Percentiles rank a stretch among this genome's conserved stretches.
These are phyloP conservation scores for Apiospora phragmitis DNA, from an alignment of 2,329 filamentous ascomycete genomes.

Conservation along the genomic window DNA sequence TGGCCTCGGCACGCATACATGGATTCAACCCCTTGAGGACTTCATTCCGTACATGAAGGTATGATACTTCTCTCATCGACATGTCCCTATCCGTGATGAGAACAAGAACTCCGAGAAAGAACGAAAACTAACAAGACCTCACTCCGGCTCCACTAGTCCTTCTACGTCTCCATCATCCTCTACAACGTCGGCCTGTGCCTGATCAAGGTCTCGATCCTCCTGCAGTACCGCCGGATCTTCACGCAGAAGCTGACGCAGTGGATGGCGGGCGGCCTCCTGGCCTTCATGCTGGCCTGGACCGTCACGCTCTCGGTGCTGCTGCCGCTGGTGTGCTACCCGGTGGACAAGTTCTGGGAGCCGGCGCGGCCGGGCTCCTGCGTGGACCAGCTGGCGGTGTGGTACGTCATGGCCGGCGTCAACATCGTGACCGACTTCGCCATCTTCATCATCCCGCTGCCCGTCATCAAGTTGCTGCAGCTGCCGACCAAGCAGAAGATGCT, in stretches of 20 bases:
- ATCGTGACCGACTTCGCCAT: slow-evolving; percentile 33
- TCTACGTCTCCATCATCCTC: slow-evolving; percentile 34
- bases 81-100: neutral
- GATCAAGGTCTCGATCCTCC: slow-evolving; percentile 38
- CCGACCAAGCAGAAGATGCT: slow-evolving; percentile 38
- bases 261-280: slow-evolving; percentile 25
- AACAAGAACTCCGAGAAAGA: neutral
- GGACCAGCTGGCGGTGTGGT: slow-evolving; percentile 23
- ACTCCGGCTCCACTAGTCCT: slow-evolving; percentile 20
- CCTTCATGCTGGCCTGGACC: slow-evolving; percentile 31
- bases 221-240: slow-evolving; percentile 42
- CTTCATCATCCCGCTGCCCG: slow-evolving; percentile 29
- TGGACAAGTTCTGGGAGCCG: slow-evolving; percentile 29
- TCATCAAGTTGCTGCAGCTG: slow-evolving; percentile 38
- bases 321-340: slow-evolving; percentile 21
- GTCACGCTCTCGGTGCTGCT: slow-evolving; percentile 30
- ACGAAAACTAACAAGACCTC: neutral
- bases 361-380: slow-evolving; percentile 24
- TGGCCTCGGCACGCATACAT: slow-evolving; percentile 26
- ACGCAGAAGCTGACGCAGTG: slow-evolving; percentile 23
- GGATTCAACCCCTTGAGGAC: slow-evolving; percentile 19
- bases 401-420: slow-evolving; percentile 32
- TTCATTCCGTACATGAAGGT: slow-evolving; percentile 24
- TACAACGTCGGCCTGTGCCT: slow-evolving; percentile 35
- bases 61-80: neutral